Evolutionary conservation across 1,139 yeast genomes (phyloP), one percentile per base, ranked within the genome.

Genomic region (Sugiyamaella grinbergsii): DNA sequence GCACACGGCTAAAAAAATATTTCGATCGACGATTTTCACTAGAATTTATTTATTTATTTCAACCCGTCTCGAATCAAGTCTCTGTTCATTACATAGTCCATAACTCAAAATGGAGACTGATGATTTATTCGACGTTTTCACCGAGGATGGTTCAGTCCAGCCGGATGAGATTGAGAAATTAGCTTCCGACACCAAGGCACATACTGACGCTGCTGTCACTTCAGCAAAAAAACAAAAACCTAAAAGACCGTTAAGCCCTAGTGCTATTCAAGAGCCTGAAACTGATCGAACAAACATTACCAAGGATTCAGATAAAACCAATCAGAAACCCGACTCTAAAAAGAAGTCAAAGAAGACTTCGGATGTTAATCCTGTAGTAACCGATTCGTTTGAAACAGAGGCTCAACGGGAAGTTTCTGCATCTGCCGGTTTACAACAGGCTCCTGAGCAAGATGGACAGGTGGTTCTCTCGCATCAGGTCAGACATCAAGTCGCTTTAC

Each of bases 401-500:
- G 94, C 97, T 0, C 84, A 91, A 1, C 76, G 95, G 64, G 95
- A 88, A 66, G 95, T 89, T 23, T n/a, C 34, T 4, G 90, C 86
- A 0, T 84, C 95, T 1, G 79, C 80, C 22, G 96, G 95, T 2
- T 74, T 89, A 52, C 64, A 79, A 65, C 73, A 73, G 11, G 64
- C 71, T 2, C 66, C 67, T n/a, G 60, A 58, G 7, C 64, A 60
- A 20, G 66, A 66, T 23, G 60, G 57, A 10, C 78, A 75, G 41
- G 83, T 89, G 54, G 83, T 84, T 66, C 75, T 91, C 56, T 82
- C 83, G 56, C 98, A 91, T 73, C 97, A 90, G 68, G 96, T 93
- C 50, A 83, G 98, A 69, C 98, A 93, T 71, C 98, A 93, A 69
- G 98, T 93, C 11, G 98, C 98, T 1, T 77, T 93, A 31, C 98